Conservation (phyloP, 1,284 basidiomycete genomes). For the Ceratorhiza oryzae-sativae region DNA sequence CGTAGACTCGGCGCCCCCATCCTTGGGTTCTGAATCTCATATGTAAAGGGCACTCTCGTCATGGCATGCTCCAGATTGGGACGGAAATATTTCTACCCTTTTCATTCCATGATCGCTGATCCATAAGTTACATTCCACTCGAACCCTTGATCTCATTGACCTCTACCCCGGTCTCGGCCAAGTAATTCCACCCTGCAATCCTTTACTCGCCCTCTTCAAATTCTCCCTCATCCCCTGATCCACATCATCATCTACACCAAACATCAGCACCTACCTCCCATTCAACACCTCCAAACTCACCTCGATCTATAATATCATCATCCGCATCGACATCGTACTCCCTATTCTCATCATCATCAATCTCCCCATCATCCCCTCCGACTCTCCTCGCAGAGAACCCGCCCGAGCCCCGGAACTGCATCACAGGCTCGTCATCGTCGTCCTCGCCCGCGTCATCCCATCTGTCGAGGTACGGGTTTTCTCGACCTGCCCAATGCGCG, state of each 20-base stretch:
- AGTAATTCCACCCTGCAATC: conserved; percentile 2
- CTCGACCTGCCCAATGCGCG: conserved; percentile 13
- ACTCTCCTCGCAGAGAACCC: not conserved
- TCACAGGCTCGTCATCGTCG: conserved; percentile 61
- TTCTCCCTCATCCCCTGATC: conserved; percentile 30
- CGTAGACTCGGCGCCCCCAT: too few relatives aligned
- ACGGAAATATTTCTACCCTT: too few relatives aligned
- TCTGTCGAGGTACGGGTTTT: conserved; percentile 56
- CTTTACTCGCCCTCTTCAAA: conserved; percentile 8
- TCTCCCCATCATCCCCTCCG: conserved; percentile 27
- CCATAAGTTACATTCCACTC: too few relatives aligned
- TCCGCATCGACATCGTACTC: conserved; percentile 53
- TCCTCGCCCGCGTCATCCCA: conserved; percentile 72
- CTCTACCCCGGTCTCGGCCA: conserved; percentile 21
- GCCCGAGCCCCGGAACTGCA: conserved; percentile 17
- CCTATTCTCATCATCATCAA: conserved; percentile 46
- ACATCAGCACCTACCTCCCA: not conserved
- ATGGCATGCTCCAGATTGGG: too few relatives aligned
- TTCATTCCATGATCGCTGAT: too few relatives aligned
- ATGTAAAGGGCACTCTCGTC: too few relatives aligned
- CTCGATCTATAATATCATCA: conserved; percentile 53
- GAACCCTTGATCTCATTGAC: too few relatives aligned
- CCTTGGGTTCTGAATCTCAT: too few relatives aligned
- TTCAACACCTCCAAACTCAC: conserved; percentile 29
- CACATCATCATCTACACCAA: conserved; percentile 22